phyloP scores from a whole-genome alignment of 1,284 basidiomycete species.

The Baeospora myosura region DNA sequence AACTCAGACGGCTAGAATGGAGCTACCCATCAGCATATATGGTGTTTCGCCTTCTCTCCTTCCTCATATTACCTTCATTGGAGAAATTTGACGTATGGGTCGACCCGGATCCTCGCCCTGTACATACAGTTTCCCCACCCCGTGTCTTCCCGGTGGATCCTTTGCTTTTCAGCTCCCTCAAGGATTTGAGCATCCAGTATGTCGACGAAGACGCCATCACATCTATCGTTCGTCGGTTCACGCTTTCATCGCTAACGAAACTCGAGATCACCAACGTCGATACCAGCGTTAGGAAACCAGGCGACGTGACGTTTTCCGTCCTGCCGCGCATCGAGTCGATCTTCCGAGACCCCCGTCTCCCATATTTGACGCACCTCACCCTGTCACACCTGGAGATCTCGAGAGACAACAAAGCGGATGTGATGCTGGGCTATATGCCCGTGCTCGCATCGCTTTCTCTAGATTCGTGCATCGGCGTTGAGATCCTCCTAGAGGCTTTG shows the following conservation, averaged over 20 bases:
- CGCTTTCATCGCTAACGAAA: conserved; percentile 34
- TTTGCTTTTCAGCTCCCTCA: conserved; percentile 25
- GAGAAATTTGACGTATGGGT: conserved; percentile 32
- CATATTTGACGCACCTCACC: conserved; percentile 26
- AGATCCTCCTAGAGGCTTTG: conserved; percentile 20
- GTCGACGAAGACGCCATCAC: conserved; percentile 30
- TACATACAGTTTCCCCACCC: conserved; percentile 5
- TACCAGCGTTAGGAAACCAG: not conserved
- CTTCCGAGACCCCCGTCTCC: conserved; percentile 36
- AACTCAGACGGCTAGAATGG: conserved; percentile 31
- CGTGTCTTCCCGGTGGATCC: conserved; percentile 15
- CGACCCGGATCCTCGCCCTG: conserved; percentile 17
- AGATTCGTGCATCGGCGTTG: conserved; percentile 24
- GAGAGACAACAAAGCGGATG: conserved; percentile 16
- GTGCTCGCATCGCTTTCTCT: conserved; percentile 28
- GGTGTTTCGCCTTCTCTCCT: conserved; percentile 27
- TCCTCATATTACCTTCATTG: conserved; percentile 26
- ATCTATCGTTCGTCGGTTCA: conserved; percentile 32
- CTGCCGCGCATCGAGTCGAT: conserved; percentile 31
- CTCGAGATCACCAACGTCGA: conserved; percentile 32
- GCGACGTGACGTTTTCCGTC: conserved; percentile 14
- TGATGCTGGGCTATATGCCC: conserved; percentile 33
- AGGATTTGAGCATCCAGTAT: conserved; percentile 35
- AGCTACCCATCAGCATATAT: conserved; percentile 28
- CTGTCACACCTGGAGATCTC: conserved; percentile 26